Evolutionary conservation across 352 stramenopile genomes (phyloP).

Genomic region (Phytophthora syringae): DNA sequence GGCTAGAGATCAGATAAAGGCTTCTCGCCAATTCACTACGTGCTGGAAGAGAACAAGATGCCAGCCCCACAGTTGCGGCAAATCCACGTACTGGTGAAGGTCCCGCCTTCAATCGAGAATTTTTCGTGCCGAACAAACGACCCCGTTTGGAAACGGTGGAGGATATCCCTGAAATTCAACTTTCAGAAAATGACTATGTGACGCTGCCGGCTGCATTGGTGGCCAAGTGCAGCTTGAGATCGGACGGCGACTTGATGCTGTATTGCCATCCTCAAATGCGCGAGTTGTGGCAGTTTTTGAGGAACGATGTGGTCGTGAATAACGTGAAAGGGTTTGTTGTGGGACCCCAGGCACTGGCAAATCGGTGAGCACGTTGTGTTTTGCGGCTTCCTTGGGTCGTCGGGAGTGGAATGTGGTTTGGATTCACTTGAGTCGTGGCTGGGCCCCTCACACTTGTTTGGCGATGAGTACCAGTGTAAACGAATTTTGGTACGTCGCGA

Average conservation of each 20-base stretch:
- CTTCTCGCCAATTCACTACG: too few relatives aligned
- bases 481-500: neutral
- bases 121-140: neutral
- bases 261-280: slow-evolving; percentile 11
- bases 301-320: slow-evolving; percentile 9
- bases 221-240: neutral
- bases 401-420: slow-evolving; percentile 32
- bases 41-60: too few relatives aligned
- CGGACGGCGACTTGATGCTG: slow-evolving; percentile 8
- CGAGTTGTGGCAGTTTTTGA: slow-evolving; percentile 11
- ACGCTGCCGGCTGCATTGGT: slow-evolving; percentile 10
- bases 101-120: neutral
- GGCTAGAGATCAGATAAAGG: too few relatives aligned
- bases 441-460: neutral
- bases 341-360: slow-evolving; percentile 29
- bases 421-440: slow-evolving; percentile 19
- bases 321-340: slow-evolving; percentile 20
- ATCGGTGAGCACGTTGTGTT: slow-evolving; percentile 19
- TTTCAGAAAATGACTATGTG: neutral
- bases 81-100: neutral
- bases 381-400: slow-evolving; percentile 24
- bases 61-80: neutral
- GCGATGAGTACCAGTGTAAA: slow-evolving; percentile 1
- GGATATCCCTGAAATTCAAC: neutral
- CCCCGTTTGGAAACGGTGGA: neutral